Conservation (phyloP, 1,284 basidiomycete species). For the Tranzscheliella williamsii region DNA sequence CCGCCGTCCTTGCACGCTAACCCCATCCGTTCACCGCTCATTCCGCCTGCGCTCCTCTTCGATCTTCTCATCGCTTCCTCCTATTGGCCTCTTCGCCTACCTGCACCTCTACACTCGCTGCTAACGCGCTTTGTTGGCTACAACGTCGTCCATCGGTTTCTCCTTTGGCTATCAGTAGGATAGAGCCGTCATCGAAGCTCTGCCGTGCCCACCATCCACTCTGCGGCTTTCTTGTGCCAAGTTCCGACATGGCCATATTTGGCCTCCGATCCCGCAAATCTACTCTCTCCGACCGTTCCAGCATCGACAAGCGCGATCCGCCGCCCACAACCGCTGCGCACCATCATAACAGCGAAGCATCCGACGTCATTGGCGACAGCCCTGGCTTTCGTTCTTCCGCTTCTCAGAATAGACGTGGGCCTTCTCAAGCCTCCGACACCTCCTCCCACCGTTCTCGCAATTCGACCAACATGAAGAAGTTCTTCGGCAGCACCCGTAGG, state of each 20-base stretch:
- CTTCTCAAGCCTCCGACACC: conserved; percentile 21
- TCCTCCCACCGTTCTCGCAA: conserved; percentile 26
- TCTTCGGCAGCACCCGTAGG: conserved; percentile 37
- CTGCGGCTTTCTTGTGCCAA: no score
- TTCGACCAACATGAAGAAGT: conserved; percentile 38
- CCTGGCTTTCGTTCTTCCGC: conserved; percentile 22
- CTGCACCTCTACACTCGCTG: no score
- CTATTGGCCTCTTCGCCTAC: no score
- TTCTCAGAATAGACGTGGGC: conserved; percentile 7
- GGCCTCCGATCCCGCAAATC: conserved; percentile 32
- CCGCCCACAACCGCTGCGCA: neutral
- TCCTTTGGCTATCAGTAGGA: no score
- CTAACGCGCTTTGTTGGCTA: no score
- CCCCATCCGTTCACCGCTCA: no score
- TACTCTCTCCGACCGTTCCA: conserved; percentile 15
- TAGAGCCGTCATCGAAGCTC: no score
- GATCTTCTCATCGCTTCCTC: no score
- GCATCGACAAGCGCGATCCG: conserved; percentile 7
- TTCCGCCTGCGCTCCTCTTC: no score
- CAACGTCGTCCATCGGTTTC: no score
- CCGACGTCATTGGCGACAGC: conserved; percentile 30
- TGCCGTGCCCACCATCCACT: no score
- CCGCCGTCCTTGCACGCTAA: no score
- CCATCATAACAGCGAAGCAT: conserved; percentile 17
- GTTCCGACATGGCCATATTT: conserved; percentile 34